These are phyloP conservation scores for Sclerotinia glacialis DNA, from an alignment of 2,329 filamentous ascomycete species.

Conservation along the genomic window DNA sequence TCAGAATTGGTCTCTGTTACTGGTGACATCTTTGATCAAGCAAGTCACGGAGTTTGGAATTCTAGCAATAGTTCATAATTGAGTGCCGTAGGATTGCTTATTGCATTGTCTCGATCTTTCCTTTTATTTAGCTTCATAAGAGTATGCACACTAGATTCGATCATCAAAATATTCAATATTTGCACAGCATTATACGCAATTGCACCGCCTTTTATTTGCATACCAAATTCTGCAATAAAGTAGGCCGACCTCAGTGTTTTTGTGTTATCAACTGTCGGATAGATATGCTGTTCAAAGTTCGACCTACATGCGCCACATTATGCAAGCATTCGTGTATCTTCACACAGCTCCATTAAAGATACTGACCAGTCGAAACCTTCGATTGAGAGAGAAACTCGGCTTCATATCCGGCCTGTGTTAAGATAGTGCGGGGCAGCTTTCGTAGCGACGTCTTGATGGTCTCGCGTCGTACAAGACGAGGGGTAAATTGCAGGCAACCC, in stretches of 20 bases:
- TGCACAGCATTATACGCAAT: neutral
- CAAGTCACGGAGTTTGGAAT: neutral
- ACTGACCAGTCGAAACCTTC: neutral
- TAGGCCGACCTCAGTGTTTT: neutral
- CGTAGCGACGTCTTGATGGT: neutral
- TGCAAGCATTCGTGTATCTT: neutral
- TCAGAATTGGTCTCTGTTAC: neutral
- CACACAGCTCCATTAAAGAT: neutral
- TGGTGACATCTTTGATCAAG: neutral
- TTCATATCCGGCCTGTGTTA: neutral
- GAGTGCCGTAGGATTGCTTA: neutral
- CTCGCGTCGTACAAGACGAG: neutral
- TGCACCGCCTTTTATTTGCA: neutral
- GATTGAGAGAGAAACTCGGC: neutral
- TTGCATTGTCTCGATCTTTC: neutral
- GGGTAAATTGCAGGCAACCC: neutral
- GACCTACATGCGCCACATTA: neutral
- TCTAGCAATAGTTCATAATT: neutral
- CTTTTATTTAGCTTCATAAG: neutral
- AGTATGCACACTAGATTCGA: neutral
- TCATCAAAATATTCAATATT: neutral
- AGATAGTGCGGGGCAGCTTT: slow-evolving; percentile 3
- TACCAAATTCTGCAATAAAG: neutral
- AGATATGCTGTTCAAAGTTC: neutral
- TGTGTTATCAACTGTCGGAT: neutral